phyloP scores from a whole-genome alignment of 306 rosid species.

The Delonix regia region DNA sequence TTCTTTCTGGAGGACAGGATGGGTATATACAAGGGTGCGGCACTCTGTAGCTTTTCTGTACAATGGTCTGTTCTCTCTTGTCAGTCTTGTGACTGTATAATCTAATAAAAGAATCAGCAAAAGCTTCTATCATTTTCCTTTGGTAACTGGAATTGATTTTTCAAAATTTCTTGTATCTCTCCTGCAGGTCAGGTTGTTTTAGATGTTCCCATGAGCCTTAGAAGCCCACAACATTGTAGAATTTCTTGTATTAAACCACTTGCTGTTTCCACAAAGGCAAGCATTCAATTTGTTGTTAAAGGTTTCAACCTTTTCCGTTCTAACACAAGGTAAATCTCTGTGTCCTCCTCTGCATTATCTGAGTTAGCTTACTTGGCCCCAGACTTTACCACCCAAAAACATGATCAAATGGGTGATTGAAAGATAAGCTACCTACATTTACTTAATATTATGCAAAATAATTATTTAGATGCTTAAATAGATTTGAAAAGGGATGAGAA shows the following conservation, averaged over 20 bases:
- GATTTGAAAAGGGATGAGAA: slow-evolving; percentile 23
- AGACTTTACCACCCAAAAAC: not conserved
- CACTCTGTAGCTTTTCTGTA: slow-evolving; percentile 69
- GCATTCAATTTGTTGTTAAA: slow-evolving; percentile 70
- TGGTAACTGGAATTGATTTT: not conserved
- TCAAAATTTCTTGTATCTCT: slow-evolving; percentile 24
- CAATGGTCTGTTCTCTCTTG: slow-evolving; percentile 63
- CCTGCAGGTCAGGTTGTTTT: slow-evolving; percentile 77
- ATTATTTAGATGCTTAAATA: not conserved
- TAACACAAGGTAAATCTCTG: slow-evolving; percentile 62
- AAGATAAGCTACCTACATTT: slow-evolving; percentile 12
- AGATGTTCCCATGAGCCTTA: slow-evolving; percentile 66
- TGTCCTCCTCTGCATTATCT: not conserved
- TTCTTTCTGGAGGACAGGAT: slow-evolving; percentile 87
- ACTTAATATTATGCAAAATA: not conserved
- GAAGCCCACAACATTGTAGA: slow-evolving; percentile 53
- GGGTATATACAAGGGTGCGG: slow-evolving; percentile 73
- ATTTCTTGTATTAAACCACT: slow-evolving; percentile 77
- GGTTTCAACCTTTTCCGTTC: slow-evolving; percentile 67
- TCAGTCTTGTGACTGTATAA: slow-evolving; percentile 8
- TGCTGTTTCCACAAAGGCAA: slow-evolving; percentile 68
- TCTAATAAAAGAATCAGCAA: not conserved
- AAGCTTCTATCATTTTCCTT: slow-evolving; percentile 17
- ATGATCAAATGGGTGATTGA: not conserved
- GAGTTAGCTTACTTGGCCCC: not conserved